phyloP scores from a whole-genome alignment of 345 rosid species.

The Pelargonium nanum region DNA sequence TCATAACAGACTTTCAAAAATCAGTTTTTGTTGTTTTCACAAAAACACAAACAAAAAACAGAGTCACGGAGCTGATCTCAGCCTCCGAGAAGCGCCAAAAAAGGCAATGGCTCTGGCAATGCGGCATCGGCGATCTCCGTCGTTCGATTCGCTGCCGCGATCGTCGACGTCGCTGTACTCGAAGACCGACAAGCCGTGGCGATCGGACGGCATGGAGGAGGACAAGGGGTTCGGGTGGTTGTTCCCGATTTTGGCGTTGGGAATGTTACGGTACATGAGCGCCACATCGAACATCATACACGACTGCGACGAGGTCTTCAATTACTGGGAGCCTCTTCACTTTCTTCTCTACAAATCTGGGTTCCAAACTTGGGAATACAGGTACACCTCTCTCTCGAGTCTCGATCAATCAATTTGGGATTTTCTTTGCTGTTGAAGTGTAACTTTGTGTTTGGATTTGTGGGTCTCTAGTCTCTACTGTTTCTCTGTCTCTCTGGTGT shows the following conservation, averaged over 20 bases:
- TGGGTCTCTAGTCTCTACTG: neutral
- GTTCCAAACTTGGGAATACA: constrained; percentile 96
- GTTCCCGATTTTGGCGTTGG: constrained; percentile 55
- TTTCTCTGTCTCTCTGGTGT: neutral
- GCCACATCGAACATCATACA: constrained; percentile 93
- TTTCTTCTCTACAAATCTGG: constrained; percentile 85
- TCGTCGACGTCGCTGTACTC: constrained; percentile 36
- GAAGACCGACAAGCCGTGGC: constrained; percentile 46
- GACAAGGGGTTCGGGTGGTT: constrained; percentile 65
- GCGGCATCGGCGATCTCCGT: constrained; percentile 57
- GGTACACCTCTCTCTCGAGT: constrained; percentile 29
- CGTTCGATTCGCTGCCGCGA: constrained; percentile 34
- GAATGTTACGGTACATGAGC: constrained; percentile 85
- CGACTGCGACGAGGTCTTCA: constrained; percentile 98
- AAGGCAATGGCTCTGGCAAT: constrained; percentile 42
- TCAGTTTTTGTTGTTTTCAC: no score
- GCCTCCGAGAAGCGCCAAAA: neutral
- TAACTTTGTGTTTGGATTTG: neutral
- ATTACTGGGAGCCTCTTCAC: constrained; percentile 99
- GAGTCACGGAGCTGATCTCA: neutral
- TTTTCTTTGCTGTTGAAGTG: neutral
- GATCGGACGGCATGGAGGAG: constrained; percentile 27
- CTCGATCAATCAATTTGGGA: neutral
- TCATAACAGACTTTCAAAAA: no score
- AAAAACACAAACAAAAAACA: neutral